Conservation (phyloP, 768 basidiomycete genomes). For the Collybia sordida region DNA sequence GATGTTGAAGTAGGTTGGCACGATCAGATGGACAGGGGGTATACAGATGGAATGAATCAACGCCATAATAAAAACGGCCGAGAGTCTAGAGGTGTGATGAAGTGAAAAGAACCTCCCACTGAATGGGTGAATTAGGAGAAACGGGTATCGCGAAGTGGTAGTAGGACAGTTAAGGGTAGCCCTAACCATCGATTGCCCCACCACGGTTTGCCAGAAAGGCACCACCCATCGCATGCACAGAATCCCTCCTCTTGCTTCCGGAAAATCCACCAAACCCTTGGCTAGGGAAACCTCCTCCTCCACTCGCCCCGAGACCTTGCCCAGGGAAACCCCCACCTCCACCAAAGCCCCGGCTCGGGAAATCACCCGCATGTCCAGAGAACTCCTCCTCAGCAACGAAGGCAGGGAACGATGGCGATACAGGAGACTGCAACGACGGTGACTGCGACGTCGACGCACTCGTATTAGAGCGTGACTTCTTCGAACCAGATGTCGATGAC, state of each 20-base stretch:
- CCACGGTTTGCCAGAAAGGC: background rate
- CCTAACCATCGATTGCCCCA: background rate
- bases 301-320: background rate
- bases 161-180: too few species aligned
- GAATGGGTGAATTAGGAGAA: too few species aligned
- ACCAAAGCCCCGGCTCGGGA: background rate
- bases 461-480: background rate
- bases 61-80: too few species aligned
- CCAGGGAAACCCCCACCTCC: background rate
- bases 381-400: background rate
- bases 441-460: slow-evolving; percentile 1
- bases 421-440: background rate
- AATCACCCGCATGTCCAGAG: background rate
- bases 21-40: too few species aligned
- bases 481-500: background rate
- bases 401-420: background rate
- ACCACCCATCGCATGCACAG: slow-evolving; percentile 2
- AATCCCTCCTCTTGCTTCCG: background rate
- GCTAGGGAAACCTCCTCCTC: background rate
- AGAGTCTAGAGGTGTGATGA: too few species aligned
- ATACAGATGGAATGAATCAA: too few species aligned
- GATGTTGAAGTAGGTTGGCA: too few species aligned
- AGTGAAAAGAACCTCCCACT: too few species aligned
- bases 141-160: too few species aligned
- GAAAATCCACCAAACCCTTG: background rate